Conservation (phyloP, 371 early-diverging fungal species). For the Rhizopus sp. region DNA sequence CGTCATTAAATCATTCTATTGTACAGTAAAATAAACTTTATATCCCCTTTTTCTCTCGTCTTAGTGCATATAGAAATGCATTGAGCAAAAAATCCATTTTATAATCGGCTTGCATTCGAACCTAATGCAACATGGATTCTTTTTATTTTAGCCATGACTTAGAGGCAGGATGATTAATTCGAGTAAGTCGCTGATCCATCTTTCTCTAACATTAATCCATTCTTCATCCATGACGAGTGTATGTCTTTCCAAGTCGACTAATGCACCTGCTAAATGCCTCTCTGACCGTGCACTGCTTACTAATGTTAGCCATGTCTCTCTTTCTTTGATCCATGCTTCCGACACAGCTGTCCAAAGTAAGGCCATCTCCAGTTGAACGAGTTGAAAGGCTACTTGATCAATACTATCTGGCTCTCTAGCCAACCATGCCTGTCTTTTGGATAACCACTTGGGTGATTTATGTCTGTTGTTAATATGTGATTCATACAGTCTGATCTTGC, state of each 20-base stretch:
- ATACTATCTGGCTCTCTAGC: slow-evolving; percentile 37
- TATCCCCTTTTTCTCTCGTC: too few relatives aligned
- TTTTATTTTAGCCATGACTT: slow-evolving; percentile 30
- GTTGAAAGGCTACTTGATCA: slow-evolving; percentile 47
- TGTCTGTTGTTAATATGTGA: slow-evolving; percentile 46
- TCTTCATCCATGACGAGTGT: slow-evolving; percentile 47
- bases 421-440: slow-evolving; percentile 40
- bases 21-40: too few relatives aligned
- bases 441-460: slow-evolving; percentile 51
- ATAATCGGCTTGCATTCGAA: too few relatives aligned
- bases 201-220: slow-evolving; percentile 36
- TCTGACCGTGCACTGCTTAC: slow-evolving; percentile 46
- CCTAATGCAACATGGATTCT: too few relatives aligned
- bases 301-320: slow-evolving; percentile 51
- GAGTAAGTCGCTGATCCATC: slow-evolving; percentile 45
- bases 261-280: slow-evolving; percentile 49
- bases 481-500: slow-evolving; percentile 38
- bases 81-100: too few relatives aligned
- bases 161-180: slow-evolving; percentile 50
- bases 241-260: slow-evolving; percentile 48
- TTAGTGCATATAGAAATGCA: too few relatives aligned
- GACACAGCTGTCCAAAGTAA: slow-evolving; percentile 51
- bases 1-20: too few relatives aligned
- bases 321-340: slow-evolving; percentile 49
- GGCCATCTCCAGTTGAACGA: slow-evolving; percentile 53